A percentile compares a stretch with the other conserved stretches of the same genome.
phyloP scores from a whole-genome alignment of 2,329 filamentous ascomycete species.

The Sclerotinia minor region DNA sequence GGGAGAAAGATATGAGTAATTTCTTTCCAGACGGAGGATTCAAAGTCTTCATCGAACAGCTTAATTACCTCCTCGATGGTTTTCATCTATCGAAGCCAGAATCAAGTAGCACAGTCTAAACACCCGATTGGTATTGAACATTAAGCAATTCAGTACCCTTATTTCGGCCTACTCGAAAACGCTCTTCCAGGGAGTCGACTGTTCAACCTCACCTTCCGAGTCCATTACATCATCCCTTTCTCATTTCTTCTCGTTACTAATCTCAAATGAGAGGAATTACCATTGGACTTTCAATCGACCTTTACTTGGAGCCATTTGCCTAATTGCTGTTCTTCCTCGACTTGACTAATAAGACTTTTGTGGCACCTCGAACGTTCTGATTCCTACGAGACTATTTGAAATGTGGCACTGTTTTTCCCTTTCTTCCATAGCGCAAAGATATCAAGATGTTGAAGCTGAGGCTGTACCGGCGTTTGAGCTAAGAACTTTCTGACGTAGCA shows the following conservation, averaged over 20 bases:
- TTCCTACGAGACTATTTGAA: conserved; percentile 21
- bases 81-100: neutral
- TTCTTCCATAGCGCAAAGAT: neutral
- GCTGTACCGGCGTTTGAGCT: conserved; percentile 45
- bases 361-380: neutral
- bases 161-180: neutral
- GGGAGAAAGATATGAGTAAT: conserved; percentile 31
- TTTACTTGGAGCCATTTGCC: neutral
- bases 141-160: neutral
- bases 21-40: conserved; percentile 36
- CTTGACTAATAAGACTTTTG: neutral
- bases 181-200: neutral
- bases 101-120: neutral
- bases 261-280: neutral
- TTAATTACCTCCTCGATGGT: neutral
- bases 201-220: neutral
- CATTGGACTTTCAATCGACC: conserved; percentile 2
- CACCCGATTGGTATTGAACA: neutral
- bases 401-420: conserved; percentile 18
- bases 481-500: conserved; percentile 54
- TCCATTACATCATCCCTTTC: neutral
- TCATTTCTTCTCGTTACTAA: neutral
- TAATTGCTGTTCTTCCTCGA: neutral
- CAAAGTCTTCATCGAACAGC: conserved; percentile 28
- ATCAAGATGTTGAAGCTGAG: conserved; percentile 42